These are phyloP conservation scores for Mycena rosella DNA, from an alignment of 768 basidiomycete genomes.

Conservation along the genomic window DNA sequence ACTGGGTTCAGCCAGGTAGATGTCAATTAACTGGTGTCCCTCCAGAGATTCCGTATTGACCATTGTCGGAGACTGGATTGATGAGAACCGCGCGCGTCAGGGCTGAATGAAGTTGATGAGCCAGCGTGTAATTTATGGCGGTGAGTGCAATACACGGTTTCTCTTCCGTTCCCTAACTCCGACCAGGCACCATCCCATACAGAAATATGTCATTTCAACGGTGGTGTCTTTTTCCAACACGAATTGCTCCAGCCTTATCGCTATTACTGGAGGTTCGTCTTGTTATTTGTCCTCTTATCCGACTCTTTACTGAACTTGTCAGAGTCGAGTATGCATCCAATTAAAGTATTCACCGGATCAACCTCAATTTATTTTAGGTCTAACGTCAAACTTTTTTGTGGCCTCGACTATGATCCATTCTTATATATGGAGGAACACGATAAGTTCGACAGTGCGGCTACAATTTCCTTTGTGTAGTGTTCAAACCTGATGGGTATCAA, in stretches of 20 bases:
- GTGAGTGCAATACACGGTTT: constrained; percentile 42
- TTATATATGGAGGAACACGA: constrained; percentile 79
- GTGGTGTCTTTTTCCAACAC: constrained; percentile 90
- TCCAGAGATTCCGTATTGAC: background rate
- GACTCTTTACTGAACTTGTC: constrained; percentile 16
- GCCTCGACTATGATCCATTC: constrained; percentile 85
- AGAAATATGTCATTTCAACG: constrained; percentile 96
- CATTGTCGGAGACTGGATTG: constrained; percentile 56
- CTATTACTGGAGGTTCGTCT: constrained; percentile 83
- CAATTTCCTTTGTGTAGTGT: background rate
- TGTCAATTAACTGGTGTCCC: background rate
- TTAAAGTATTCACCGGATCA: constrained; percentile 13
- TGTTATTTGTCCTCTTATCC: constrained; percentile 8
- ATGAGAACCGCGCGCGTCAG: constrained; percentile 73
- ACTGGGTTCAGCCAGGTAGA: constrained; percentile 64
- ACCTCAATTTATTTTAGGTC: constrained; percentile 59
- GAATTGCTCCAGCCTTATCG: constrained; percentile 79
- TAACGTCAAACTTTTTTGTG: constrained; percentile 80
- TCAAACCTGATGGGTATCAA: constrained; percentile 39
- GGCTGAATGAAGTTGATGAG: constrained; percentile 75
- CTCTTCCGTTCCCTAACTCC: background rate
- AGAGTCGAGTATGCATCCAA: constrained; percentile 82
- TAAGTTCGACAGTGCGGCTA: constrained; percentile 57
- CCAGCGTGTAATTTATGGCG: constrained; percentile 71
- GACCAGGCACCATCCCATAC: constrained; percentile 60